phyloP scores from a whole-genome alignment of 2,329 filamentous ascomycete species.

The Fusarium pseudocircinatum region DNA sequence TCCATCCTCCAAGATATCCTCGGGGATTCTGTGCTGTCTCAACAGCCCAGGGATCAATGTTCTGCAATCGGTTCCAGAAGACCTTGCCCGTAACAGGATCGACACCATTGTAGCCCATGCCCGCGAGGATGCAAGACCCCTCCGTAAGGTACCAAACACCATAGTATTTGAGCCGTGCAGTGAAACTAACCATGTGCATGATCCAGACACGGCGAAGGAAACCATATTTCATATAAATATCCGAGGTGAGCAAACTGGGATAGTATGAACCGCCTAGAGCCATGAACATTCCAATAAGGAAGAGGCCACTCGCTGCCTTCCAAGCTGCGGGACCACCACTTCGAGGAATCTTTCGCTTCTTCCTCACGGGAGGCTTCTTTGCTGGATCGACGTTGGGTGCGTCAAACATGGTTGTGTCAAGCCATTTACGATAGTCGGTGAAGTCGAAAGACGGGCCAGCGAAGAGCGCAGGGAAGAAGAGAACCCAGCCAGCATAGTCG shows the following conservation, averaged over 20 bases:
- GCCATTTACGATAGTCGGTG: conserved; percentile 89
- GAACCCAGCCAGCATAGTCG: conserved; percentile 88
- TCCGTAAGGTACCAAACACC: conserved; percentile 95
- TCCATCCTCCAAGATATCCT: conserved; percentile 91
- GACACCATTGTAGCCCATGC: conserved; percentile 93
- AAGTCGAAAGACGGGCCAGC: conserved; percentile 95
- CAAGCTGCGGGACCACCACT: conserved; percentile 85
- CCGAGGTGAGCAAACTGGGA: conserved; percentile 69
- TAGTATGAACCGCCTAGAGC: conserved; percentile 75
- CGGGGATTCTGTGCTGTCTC: conserved; percentile 95
- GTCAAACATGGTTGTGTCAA: conserved; percentile 95
- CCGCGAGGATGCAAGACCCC: conserved; percentile 91
- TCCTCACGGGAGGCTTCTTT: conserved; percentile 85
- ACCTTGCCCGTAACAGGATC: conserved; percentile 86
- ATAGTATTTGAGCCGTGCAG: conserved; percentile 91
- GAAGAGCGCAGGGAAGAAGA: conserved; percentile 94
- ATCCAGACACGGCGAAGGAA: conserved; percentile 80
- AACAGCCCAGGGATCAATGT: conserved; percentile 86
- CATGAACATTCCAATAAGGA: conserved; percentile 84
- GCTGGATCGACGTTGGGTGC: conserved; percentile 81
- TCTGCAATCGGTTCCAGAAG: conserved; percentile 87
- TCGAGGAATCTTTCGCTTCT: conserved; percentile 90
- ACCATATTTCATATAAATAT: conserved; percentile 72
- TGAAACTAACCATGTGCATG: conserved; percentile 85
- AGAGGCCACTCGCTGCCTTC: conserved; percentile 77